Percentiles rank a stretch among this genome's conserved stretches.
Conservation (phyloP, 495 filamentous ascomycete species). For the Annulohypoxylon bovei region DNA sequence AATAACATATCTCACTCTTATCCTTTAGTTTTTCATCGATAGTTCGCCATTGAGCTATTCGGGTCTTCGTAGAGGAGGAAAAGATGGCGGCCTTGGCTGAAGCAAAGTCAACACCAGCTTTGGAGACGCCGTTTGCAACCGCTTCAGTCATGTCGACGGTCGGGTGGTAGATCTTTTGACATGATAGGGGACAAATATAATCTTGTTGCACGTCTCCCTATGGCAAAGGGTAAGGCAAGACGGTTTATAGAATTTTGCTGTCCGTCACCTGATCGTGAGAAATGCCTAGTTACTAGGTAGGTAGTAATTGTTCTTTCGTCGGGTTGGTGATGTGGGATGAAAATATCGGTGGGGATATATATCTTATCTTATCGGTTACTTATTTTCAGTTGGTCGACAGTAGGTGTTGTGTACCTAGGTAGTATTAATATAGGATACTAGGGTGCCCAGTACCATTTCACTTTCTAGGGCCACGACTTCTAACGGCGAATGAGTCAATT, state of each 20-base stretch:
- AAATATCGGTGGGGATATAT: conserved; percentile 27
- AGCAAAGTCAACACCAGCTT: conserved; percentile 51
- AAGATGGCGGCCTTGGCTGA: conserved; percentile 51
- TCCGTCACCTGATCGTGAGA: conserved; percentile 1
- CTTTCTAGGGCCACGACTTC: background rate
- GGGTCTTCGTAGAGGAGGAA: conserved; percentile 60
- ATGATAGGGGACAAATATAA: conserved; percentile 30
- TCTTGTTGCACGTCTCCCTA: background rate
- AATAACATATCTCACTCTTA: conserved; percentile 49
- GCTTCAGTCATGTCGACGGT: conserved; percentile 58
- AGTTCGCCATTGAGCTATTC: conserved; percentile 54
- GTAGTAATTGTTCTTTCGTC: background rate
- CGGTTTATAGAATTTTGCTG: background rate
- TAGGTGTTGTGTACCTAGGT: too few relatives aligned
- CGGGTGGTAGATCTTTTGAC: conserved; percentile 44
- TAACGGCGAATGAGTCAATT: conserved; percentile 23
- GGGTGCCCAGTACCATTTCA: too few relatives aligned
- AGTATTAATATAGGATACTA: too few relatives aligned
- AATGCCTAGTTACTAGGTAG: background rate
- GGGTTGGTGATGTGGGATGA: conserved; percentile 18
- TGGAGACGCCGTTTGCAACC: conserved; percentile 43
- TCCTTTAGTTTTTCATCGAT: conserved; percentile 60
- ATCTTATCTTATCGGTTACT: conserved; percentile 29
- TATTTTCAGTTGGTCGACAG: background rate
- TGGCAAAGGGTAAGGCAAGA: background rate